These are phyloP conservation scores for Cladophialophora yegresii DNA, from an alignment of 2,329 filamentous ascomycete genomes.

Conservation along the genomic window DNA sequence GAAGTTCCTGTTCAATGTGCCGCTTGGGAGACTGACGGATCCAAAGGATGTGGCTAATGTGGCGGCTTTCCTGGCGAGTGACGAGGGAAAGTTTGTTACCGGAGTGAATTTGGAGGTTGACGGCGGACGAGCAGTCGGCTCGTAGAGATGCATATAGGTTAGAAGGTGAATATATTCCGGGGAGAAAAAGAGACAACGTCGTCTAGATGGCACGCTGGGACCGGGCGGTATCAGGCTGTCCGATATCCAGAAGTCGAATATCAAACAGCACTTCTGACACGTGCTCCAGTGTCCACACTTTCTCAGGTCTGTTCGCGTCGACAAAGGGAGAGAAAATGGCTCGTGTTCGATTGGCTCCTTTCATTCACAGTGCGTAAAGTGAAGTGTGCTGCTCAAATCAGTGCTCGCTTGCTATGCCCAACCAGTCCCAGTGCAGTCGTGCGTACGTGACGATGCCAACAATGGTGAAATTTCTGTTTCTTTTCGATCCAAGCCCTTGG, in stretches of 20 bases:
- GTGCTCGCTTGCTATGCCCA: not conserved
- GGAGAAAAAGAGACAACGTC: not conserved
- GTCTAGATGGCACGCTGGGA: not conserved
- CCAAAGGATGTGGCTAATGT: conserved; percentile 68
- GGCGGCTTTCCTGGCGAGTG: conserved; percentile 63
- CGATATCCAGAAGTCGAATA: not conserved
- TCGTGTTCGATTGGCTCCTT: not conserved
- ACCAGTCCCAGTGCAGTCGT: not conserved
- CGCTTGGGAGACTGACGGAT: conserved; percentile 48
- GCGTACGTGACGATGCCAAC: not conserved
- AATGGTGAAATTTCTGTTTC: not conserved
- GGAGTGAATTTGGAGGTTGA: conserved; percentile 36
- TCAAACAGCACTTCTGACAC: not conserved
- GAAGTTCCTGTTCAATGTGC: conserved; percentile 50
- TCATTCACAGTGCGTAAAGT: not conserved
- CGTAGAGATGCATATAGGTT: conserved; percentile 4
- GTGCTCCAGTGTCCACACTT: not conserved
- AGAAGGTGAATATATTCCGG: not conserved
- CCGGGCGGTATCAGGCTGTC: not conserved
- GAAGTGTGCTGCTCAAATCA: not conserved
- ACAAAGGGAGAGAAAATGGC: not conserved
- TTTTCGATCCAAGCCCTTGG: not conserved
- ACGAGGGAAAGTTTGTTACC: conserved; percentile 70
- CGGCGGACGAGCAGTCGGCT: conserved; percentile 32
- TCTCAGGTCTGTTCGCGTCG: not conserved